phyloP scores from a whole-genome alignment of 2,329 filamentous ascomycete species.

The Cercospora citrullina region DNA sequence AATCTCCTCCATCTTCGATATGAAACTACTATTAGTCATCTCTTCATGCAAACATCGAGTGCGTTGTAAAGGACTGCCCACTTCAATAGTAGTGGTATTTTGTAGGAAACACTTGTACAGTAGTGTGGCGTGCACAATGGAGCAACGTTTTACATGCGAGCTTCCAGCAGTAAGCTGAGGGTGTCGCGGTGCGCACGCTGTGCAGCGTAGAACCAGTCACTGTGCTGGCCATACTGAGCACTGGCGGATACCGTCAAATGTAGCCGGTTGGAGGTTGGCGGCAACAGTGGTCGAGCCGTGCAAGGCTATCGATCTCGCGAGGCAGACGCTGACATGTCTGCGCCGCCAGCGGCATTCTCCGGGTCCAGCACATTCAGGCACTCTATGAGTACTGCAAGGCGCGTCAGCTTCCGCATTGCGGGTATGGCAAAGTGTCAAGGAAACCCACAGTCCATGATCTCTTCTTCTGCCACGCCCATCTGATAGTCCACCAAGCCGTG shows the following conservation, averaged over 20 bases:
- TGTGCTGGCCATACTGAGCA: neutral
- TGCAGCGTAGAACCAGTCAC: neutral
- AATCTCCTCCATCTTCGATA: neutral
- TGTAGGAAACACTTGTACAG: constrained; percentile 11
- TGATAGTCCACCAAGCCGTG: constrained; percentile 97
- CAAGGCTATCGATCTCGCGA: constrained; percentile 23
- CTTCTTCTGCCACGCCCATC: constrained; percentile 93
- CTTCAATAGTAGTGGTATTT: constrained; percentile 18
- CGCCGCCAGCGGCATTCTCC: constrained; percentile 21
- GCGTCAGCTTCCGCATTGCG: constrained; percentile 14
- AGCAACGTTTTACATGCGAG: constrained; percentile 1
- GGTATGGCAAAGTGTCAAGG: neutral
- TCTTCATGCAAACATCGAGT: constrained; percentile 21
- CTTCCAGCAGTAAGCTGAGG: neutral
- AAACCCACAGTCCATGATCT: constrained; percentile 76
- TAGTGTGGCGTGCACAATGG: constrained; percentile 9
- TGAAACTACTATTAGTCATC: constrained; percentile 19
- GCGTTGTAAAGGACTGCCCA: constrained; percentile 12
- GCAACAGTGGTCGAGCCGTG: neutral
- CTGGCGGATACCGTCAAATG: neutral
- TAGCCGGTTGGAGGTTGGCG: neutral
- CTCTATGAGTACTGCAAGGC: constrained; percentile 25
- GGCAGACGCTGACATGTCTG: constrained; percentile 23
- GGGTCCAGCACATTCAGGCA: constrained; percentile 29
- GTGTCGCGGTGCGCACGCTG: neutral